Percentiles rank a stretch among this genome's conserved stretches.
Conservation (phyloP, 371 early-diverging fungal genomes). For the Funneliformis caledonium region DNA sequence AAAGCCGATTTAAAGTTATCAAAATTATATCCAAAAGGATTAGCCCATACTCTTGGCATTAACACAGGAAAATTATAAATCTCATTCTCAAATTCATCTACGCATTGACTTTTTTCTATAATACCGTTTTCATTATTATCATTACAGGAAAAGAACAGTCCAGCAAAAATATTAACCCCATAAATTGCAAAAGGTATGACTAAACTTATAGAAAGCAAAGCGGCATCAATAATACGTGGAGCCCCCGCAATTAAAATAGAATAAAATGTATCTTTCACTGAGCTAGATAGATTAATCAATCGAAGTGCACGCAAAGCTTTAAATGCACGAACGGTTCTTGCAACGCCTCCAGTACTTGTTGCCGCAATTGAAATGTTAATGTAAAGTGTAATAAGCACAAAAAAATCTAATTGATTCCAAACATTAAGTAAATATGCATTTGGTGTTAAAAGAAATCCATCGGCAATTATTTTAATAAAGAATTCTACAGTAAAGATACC, state of each 20-base stretch:
- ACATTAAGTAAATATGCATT: constrained; percentile 67
- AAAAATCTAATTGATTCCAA: constrained; percentile 72
- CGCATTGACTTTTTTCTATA: constrained; percentile 48
- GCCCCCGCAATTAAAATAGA: constrained; percentile 62
- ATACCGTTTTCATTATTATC: constrained; percentile 51
- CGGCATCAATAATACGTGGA: constrained; percentile 66
- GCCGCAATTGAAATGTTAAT: constrained; percentile 58
- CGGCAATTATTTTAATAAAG: constrained; percentile 65
- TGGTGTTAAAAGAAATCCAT: constrained; percentile 70
- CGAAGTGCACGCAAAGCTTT: constrained; percentile 70
- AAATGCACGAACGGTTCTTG: constrained; percentile 65
- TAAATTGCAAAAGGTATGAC: constrained; percentile 74
- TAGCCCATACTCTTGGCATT: constrained; percentile 67
- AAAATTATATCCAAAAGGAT: constrained; percentile 71
- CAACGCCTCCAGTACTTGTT: constrained; percentile 55
- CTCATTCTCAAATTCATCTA: constrained; percentile 46
- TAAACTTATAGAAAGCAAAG: constrained; percentile 57
- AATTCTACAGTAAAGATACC: constrained; percentile 66
- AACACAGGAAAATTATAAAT: constrained; percentile 49
- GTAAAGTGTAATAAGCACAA: constrained; percentile 64
- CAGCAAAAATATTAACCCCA: constrained; percentile 67
- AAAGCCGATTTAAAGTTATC: constrained; percentile 65
- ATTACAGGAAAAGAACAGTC: constrained; percentile 63
- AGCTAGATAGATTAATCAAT: constrained; percentile 61
- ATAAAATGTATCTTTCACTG: constrained; percentile 65